Evolutionary conservation across 2,329 filamentous ascomycete species (phyloP).

Genomic region (Tolypocladium sp.): DNA sequence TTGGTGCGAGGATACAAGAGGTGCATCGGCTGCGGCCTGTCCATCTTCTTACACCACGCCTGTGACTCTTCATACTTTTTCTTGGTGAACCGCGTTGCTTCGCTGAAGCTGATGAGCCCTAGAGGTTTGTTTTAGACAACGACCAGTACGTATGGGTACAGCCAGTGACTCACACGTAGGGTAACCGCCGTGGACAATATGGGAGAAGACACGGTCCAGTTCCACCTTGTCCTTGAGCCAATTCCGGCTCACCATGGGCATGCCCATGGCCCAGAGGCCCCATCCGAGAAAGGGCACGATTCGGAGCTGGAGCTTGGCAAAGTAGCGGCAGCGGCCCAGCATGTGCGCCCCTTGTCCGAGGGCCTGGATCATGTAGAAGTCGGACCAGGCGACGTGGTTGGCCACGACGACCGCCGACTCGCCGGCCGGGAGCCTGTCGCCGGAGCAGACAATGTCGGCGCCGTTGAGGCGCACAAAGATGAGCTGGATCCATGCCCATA

Average conservation of each 20-base stretch:
- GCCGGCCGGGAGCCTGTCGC: conserved; percentile 37
- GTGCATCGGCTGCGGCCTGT: conserved; percentile 43
- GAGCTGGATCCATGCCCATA: conserved; percentile 48
- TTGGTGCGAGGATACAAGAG: conserved; percentile 52
- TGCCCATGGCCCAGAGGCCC: conserved; percentile 56
- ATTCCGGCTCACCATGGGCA: conserved; percentile 52
- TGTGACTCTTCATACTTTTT: conserved; percentile 41
- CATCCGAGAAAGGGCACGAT: conserved; percentile 53
- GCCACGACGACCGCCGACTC: conserved; percentile 52
- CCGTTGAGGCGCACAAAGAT: conserved; percentile 47
- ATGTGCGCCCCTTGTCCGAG: conserved; percentile 44
- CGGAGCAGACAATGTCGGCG: conserved; percentile 42
- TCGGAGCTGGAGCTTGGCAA: conserved; percentile 50
- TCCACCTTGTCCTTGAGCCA: conserved; percentile 49
- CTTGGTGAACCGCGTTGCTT: conserved; percentile 50
- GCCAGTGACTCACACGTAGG: conserved; percentile 42
- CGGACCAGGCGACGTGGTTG: conserved; percentile 53
- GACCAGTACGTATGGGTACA: not conserved
- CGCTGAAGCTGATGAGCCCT: conserved; percentile 58
- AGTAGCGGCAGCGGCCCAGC: conserved; percentile 53
- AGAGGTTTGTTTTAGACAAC: not conserved
- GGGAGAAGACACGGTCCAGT: conserved; percentile 46
- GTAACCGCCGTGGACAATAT: conserved; percentile 41
- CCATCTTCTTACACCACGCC: conserved; percentile 41
- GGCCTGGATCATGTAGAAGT: conserved; percentile 57